These are phyloP conservation scores for Diatrype stigma DNA, from an alignment of 2,329 filamentous ascomycete genomes.

Conservation along the genomic window DNA sequence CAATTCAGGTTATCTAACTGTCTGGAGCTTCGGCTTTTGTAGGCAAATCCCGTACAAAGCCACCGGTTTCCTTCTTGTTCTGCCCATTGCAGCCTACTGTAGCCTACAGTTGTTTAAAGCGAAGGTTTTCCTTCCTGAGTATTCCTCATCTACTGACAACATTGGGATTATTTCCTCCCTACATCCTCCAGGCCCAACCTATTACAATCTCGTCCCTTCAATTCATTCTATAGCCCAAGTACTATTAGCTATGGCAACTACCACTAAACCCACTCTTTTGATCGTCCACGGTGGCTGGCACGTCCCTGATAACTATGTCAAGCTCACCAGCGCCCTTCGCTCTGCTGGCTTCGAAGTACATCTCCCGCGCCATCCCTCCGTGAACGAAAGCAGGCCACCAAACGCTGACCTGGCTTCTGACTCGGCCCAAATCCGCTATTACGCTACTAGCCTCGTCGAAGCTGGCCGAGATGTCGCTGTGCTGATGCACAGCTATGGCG, in stretches of 20 bases:
- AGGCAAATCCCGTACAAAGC: too few species aligned
- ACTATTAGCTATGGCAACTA: slow-evolving; percentile 3
- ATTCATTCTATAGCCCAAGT: too few species aligned
- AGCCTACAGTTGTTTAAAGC: too few species aligned
- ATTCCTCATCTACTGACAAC: too few species aligned
- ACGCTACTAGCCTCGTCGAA: slow-evolving; percentile 14
- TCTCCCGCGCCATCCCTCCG: slow-evolving; percentile 9
- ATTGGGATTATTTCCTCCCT: too few species aligned
- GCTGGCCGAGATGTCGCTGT: slow-evolving; percentile 14
- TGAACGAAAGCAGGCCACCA: slow-evolving; percentile 17
- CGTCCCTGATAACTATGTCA: slow-evolving; percentile 9
- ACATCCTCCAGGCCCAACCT: too few species aligned
- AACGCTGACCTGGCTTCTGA: slow-evolving; percentile 17
- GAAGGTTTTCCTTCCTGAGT: too few species aligned
- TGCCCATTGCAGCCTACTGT: too few species aligned
- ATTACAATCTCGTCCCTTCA: too few species aligned
- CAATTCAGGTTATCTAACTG: too few species aligned
- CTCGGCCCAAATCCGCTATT: slow-evolving; percentile 12
- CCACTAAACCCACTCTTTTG: slow-evolving; percentile 7
- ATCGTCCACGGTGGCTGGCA: slow-evolving; percentile 15
- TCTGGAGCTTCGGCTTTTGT: too few species aligned
- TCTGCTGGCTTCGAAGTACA: slow-evolving; percentile 12
- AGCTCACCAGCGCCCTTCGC: slow-evolving; percentile 6
- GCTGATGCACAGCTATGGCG: slow-evolving; percentile 21
- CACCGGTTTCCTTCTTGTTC: too few species aligned